These are phyloP conservation scores for Lipomyces orientalis DNA, from an alignment of 805 yeast species.

Conservation along the genomic window DNA sequence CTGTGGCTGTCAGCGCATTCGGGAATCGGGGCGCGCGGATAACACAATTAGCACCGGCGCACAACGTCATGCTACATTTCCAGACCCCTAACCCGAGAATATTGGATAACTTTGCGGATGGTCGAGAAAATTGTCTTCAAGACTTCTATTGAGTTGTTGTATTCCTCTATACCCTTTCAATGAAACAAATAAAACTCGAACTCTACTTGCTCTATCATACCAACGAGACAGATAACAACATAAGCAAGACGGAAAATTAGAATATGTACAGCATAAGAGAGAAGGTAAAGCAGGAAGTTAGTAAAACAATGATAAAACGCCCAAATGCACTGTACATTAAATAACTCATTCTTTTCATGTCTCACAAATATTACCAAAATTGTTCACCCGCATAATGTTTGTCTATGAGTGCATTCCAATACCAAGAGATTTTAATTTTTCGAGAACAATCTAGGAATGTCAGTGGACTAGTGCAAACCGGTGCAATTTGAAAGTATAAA, in stretches of 20 bases:
- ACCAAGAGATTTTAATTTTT: slow-evolving; percentile 47
- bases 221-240: background rate
- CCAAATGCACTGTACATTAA: slow-evolving; percentile 8
- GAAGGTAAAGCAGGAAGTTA: background rate
- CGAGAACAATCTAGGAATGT: slow-evolving; percentile 41
- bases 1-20: no score
- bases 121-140: no score
- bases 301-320: slow-evolving; percentile 8
- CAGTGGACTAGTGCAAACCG: background rate
- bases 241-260: background rate
- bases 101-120: no score
- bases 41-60: no score
- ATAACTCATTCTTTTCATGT: background rate
- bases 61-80: background rate
- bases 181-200: background rate
- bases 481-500: background rate
- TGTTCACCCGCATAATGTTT: background rate
- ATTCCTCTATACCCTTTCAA: background rate
- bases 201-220: background rate
- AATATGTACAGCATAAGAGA: slow-evolving; percentile 9
- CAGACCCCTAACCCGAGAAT: no score
- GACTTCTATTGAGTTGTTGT: background rate
- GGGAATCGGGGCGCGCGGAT: no score
- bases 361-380: background rate
- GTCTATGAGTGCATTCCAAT: slow-evolving; percentile 32